Percentiles rank a stretch among this genome's conserved stretches.
These are phyloP conservation scores for Corinectria fuckeliana DNA, from an alignment of 2,329 filamentous ascomycete genomes.

Conservation along the genomic window DNA sequence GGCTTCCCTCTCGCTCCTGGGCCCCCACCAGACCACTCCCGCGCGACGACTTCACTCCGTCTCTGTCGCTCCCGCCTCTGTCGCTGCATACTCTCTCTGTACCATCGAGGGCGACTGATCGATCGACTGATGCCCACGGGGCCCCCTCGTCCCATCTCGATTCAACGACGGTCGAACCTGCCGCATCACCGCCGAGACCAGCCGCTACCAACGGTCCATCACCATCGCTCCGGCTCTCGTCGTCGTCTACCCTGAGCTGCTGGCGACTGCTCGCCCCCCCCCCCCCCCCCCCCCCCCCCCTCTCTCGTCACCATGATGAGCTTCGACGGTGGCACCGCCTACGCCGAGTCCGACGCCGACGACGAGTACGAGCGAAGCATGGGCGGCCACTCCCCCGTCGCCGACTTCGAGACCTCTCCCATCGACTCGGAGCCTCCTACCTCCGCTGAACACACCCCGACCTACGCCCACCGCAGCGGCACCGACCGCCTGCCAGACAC, in stretches of 20 bases:
- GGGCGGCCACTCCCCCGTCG: slow-evolving; percentile 70
- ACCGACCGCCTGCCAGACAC: slow-evolving; percentile 74
- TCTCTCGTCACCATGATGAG: slow-evolving; percentile 54
- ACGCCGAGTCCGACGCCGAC: slow-evolving; percentile 81
- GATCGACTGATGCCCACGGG: slow-evolving; percentile 13
- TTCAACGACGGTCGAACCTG: neutral
- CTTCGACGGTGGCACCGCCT: slow-evolving; percentile 71
- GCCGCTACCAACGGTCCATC: neutral
- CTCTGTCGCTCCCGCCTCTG: neutral
- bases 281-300: slow-evolving; percentile 22
- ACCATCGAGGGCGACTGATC: slow-evolving; percentile 1
- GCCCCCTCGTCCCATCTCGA: slow-evolving; percentile 11
- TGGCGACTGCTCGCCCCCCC: slow-evolving; percentile 24
- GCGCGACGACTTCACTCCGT: neutral
- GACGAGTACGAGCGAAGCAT: slow-evolving; percentile 83
- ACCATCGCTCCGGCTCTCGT: slow-evolving; percentile 15
- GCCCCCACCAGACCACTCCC: neutral
- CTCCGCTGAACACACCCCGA: slow-evolving; percentile 77
- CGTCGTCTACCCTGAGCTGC: slow-evolving; percentile 11
- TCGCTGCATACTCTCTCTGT: neutral
- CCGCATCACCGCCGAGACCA: neutral
- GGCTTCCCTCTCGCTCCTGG: neutral
- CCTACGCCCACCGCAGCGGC: slow-evolving; percentile 71
- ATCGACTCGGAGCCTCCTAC: slow-evolving; percentile 76
- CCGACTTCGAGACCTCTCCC: slow-evolving; percentile 72